phyloP scores from a whole-genome alignment of 176 grass and related monocot species.

The Otatea glauca region DNA sequence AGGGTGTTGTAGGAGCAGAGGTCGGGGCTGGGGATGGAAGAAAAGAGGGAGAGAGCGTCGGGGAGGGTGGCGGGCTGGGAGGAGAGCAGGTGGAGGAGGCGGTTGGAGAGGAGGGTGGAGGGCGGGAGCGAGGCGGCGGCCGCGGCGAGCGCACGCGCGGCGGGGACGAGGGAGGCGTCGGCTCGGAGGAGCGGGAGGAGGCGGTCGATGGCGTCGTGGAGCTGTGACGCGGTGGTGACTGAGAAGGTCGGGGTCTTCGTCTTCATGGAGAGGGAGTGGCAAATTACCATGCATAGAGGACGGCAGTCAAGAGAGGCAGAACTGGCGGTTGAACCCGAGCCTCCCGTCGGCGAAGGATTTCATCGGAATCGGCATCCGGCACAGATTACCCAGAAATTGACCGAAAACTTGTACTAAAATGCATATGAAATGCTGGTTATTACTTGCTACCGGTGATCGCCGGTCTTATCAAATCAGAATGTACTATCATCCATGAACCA shows the following conservation, averaged over 20 bases:
- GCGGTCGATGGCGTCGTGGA: constrained; percentile 62
- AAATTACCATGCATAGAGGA: not conserved
- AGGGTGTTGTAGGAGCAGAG: constrained; percentile 80
- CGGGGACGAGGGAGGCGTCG: constrained; percentile 45
- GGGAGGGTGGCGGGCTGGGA: constrained; percentile 49
- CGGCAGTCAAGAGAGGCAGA: not conserved
- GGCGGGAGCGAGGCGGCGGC: constrained; percentile 49
- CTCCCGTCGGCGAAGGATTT: not conserved
- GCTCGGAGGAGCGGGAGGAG: constrained; percentile 54
- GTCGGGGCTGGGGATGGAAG: constrained; percentile 54
- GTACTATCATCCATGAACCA: not conserved
- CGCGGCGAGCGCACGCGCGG: constrained; percentile 52
- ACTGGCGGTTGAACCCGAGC: not conserved
- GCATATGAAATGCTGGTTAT: not conserved
- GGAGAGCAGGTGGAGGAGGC: constrained; percentile 67
- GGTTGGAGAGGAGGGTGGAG: constrained; percentile 61
- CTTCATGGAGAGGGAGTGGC: constrained; percentile 20
- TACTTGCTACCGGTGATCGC: not conserved
- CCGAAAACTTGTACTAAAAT: not conserved
- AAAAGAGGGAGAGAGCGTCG: constrained; percentile 63
- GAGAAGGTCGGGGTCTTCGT: constrained; percentile 55
- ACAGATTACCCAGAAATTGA: not conserved
- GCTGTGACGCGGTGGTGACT: constrained; percentile 43
- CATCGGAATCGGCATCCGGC: not conserved
- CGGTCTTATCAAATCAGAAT: not conserved